Evolutionary conservation across 2,329 filamentous ascomycete genomes (phyloP), one percentile per base, ranked within the genome.

Genomic region (Sordariomycetes sp.): DNA sequence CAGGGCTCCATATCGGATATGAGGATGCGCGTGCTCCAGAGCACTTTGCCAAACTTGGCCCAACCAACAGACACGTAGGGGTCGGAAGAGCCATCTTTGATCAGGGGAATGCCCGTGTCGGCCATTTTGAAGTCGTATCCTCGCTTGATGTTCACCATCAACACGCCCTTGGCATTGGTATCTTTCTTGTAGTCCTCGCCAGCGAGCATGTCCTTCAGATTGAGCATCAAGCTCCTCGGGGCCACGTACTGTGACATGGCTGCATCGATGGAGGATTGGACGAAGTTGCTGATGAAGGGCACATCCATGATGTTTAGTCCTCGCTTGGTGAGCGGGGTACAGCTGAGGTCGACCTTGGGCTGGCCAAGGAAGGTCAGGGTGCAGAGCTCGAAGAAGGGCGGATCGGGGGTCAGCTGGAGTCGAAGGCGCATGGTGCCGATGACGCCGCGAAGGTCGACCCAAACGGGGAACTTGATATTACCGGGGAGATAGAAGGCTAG

Each of bases 141-240:
- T 17, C 69, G 65, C 47, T 78, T 77, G 50, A 86, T 78, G 28
- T 69, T 70, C 8, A 85, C 66, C 42, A 81, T 66, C 2, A 87
- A 50, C 2, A 85, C 68, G 14, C 82, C 82, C 21, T 72, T 66
- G 3, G 75, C 67, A 20, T 59, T 57, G 1, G 81, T 84, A 41
- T 86, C 80, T 49, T 85, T 85, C 54, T 86, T 86, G 61, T 82
- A 86, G 46, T 86, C 82, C 38, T 85, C 81, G 4, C 82, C 82
- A 7, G 82, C 70, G 10, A 87, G 68, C 77, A 86, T 86, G 39
- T 84, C 79, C 50, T 85, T 83, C 21, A 87, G 59, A 49, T 86
- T 77, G 6, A 86, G 61, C 0, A 82, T 85, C 34, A 86, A 57
- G 36, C 77, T 83, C 58, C 84, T 85, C 0, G 82, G 82, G 0